Conservation (phyloP, 2,329 filamentous ascomycete genomes). For the Rhinocladiella mackenziei region DNA sequence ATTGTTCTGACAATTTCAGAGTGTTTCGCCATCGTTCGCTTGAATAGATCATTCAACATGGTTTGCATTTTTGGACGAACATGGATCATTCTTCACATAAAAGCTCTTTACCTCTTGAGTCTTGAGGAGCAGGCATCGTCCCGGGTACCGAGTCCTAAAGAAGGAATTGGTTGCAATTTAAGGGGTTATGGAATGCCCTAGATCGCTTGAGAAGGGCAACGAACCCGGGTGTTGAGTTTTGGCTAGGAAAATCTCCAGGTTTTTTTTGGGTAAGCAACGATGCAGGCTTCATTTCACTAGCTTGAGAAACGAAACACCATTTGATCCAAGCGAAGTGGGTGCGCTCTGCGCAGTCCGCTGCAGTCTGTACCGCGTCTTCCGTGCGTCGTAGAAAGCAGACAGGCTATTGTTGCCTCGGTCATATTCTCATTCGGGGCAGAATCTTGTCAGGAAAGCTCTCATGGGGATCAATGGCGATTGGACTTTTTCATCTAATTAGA, state of each 20-base stretch:
- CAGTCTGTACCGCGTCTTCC: no score
- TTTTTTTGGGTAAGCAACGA: neutral
- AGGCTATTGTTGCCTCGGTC: no score
- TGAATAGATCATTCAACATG: constrained; percentile 4
- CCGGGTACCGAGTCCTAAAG: no score
- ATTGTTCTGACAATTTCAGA: constrained; percentile 8
- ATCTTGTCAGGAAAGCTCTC: no score
- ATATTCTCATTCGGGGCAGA: no score
- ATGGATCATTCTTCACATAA: no score
- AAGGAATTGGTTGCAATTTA: constrained; percentile 1
- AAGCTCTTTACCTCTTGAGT: no score
- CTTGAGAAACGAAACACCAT: neutral
- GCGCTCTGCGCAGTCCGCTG: neutral
- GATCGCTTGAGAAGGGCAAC: constrained; percentile 11
- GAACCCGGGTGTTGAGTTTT: no score
- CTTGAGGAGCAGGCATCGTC: constrained; percentile 2
- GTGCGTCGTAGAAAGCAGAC: no score
- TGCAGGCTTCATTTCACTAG: no score
- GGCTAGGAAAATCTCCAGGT: neutral
- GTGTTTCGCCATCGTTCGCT: constrained; percentile 18
- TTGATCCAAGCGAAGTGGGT: neutral
- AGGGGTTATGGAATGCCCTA: constrained; percentile 10
- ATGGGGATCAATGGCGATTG: no score
- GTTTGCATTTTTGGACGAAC: constrained; percentile 1
- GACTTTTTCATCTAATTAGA: no score